Evolutionary conservation across 495 filamentous ascomycete species (phyloP).

Genomic region (Neurospora sp.): DNA sequence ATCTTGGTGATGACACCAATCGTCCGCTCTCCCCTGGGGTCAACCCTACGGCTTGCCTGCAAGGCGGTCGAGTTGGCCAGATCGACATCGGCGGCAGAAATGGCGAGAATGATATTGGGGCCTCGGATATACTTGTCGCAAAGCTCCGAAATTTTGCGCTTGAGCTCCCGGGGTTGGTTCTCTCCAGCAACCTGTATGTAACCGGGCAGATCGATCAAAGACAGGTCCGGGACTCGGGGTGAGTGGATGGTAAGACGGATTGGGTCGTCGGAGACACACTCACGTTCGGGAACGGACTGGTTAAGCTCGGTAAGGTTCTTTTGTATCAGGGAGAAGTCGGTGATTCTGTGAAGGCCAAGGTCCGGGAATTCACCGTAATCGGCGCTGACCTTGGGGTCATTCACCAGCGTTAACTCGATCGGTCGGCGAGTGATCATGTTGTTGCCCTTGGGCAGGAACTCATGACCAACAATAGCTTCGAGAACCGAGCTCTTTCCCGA

Average conservation of each 20-base stretch:
- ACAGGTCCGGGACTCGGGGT: slow-evolving; percentile 89
- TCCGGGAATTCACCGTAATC: slow-evolving; percentile 98
- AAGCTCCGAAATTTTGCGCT: slow-evolving; percentile 89
- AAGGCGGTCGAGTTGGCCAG: slow-evolving; percentile 92
- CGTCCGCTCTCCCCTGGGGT: slow-evolving; percentile 88
- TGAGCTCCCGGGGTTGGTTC: slow-evolving; percentile 84
- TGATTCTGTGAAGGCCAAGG: slow-evolving; percentile 79
- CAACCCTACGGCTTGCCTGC: slow-evolving; percentile 80
- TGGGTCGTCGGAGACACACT: slow-evolving; percentile 93
- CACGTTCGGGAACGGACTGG: slow-evolving; percentile 74
- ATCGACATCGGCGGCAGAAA: slow-evolving; percentile 96
- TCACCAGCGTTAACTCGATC: slow-evolving; percentile 94
- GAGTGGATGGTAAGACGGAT: slow-evolving; percentile 95
- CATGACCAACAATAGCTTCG: slow-evolving; percentile 95
- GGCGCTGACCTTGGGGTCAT: slow-evolving; percentile 79
- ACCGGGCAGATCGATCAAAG: slow-evolving; percentile 90
- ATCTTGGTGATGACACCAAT: slow-evolving; percentile 99
- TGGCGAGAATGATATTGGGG: slow-evolving; percentile 93
- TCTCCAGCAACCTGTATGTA: slow-evolving; percentile 92
- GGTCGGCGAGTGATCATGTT: slow-evolving; percentile 98
- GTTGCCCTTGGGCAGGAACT: slow-evolving; percentile 92
- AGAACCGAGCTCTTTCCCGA: slow-evolving; percentile 97
- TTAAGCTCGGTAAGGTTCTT: slow-evolving; percentile 92
- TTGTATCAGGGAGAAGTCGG: slow-evolving; percentile 88
- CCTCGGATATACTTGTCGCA: slow-evolving; percentile 98